Percentiles rank a stretch among this genome's conserved stretches.
Evolutionary conservation across 1,284 basidiomycete genomes (phyloP).

Genomic region (Cerrena zonata): DNA sequence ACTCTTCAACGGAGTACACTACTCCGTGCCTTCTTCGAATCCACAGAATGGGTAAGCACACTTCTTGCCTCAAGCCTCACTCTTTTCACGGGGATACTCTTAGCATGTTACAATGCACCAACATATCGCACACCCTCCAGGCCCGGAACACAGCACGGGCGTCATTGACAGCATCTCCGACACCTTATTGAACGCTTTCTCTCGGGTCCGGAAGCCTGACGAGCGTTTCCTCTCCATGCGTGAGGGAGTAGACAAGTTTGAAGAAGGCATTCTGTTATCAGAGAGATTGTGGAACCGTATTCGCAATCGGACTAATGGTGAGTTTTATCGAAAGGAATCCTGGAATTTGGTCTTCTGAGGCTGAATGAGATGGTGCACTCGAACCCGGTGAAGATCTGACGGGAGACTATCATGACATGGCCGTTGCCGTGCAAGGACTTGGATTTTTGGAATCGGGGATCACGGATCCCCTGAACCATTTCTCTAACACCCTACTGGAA

Average conservation of each 20-base stretch:
- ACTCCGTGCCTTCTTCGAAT: constrained; percentile 88
- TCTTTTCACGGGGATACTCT: constrained; percentile 9
- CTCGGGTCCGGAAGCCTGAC: constrained; percentile 93
- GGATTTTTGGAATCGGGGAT: constrained; percentile 97
- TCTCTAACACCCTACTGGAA: constrained; percentile 90
- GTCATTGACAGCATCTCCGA: constrained; percentile 93
- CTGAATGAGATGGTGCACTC: constrained; percentile 73
- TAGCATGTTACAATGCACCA: constrained; percentile 95
- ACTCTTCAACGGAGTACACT: constrained; percentile 89
- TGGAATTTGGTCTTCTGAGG: constrained; percentile 45
- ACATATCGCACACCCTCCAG: constrained; percentile 82
- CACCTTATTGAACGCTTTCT: constrained; percentile 90
- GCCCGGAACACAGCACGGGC: constrained; percentile 71
- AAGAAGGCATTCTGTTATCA: constrained; percentile 78
- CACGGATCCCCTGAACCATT: constrained; percentile 92
- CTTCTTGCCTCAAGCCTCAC: constrained; percentile 1
- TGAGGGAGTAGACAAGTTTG: constrained; percentile 88
- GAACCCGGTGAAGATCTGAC: constrained; percentile 85
- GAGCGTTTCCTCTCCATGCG: constrained; percentile 90
- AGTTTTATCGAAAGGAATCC: constrained; percentile 36
- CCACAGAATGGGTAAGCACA: constrained; percentile 87
- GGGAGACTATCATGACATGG: constrained; percentile 93
- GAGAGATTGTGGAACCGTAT: constrained; percentile 78
- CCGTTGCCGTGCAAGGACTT: constrained; percentile 90
- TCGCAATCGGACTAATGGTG: constrained; percentile 79